phyloP scores from a whole-genome alignment of 208 protist genomes.

The Trypanosoma cruzi region DNA sequence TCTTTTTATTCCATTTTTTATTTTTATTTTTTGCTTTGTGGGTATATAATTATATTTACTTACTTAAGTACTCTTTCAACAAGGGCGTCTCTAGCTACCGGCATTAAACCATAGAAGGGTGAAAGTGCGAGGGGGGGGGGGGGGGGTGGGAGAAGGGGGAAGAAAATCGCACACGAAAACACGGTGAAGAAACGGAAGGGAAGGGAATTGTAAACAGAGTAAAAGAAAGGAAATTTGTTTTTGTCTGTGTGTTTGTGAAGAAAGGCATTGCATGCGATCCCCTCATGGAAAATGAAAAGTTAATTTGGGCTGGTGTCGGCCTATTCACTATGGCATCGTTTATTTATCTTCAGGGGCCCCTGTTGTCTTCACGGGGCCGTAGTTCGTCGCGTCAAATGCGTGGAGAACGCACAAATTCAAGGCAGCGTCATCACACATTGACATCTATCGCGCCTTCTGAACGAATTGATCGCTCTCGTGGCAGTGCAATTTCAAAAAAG shows the following conservation, averaged over 20 bases:
- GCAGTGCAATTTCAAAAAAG: constrained; percentile 2
- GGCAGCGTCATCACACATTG: not conserved
- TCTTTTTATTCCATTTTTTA: not conserved
- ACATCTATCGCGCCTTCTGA: not conserved
- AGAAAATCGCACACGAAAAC: not conserved
- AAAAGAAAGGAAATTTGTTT: not conserved
- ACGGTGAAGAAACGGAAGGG: not conserved
- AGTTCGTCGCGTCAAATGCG: constrained; percentile 1
- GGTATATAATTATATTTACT: too few relatives aligned
- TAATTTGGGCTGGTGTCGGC: constrained; percentile 40
- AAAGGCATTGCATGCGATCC: not conserved
- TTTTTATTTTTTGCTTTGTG: constrained; percentile 7
- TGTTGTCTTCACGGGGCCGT: constrained; percentile 3
- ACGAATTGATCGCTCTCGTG: constrained; percentile 1
- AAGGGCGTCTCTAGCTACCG: not conserved
- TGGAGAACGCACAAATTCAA: constrained; percentile 14
- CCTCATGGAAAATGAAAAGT: constrained; percentile 55
- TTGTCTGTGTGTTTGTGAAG: not conserved
- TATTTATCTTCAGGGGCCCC: constrained; percentile 50
- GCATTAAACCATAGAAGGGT: not conserved
- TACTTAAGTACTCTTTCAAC: constrained; percentile 1
- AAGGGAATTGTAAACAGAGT: not conserved
- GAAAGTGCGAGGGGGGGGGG: not conserved
- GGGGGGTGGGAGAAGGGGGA: not conserved
- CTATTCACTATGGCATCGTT: constrained; percentile 36